Evolutionary conservation across 164 flowering plant species (phyloP).

Genomic region (Umbilicus rupestris): DNA sequence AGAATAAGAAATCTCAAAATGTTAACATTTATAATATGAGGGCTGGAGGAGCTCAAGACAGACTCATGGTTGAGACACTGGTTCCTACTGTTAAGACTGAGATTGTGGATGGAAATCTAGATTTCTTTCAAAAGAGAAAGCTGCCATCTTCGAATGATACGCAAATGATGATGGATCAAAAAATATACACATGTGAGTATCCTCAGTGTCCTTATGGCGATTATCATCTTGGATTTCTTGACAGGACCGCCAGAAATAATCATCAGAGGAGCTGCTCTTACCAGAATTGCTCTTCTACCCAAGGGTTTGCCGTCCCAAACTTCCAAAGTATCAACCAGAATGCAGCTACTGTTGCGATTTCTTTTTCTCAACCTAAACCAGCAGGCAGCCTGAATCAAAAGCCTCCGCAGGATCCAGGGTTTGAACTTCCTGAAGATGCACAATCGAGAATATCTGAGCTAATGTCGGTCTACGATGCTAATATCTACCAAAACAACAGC

Average conservation of each 20-base stretch:
- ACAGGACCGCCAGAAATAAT: slow-evolving; percentile 38
- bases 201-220: slow-evolving; percentile 36
- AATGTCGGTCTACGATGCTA: not conserved
- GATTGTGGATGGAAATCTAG: slow-evolving; percentile 18
- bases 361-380: not conserved
- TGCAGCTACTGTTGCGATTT: not conserved
- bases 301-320: slow-evolving; percentile 23
- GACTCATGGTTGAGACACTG: slow-evolving; percentile 16
- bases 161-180: slow-evolving; percentile 22
- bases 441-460: not conserved
- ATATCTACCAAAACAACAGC: not conserved
- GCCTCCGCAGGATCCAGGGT: not conserved
- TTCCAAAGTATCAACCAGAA: slow-evolving; percentile 29
- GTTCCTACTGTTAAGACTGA: slow-evolving; percentile 26
- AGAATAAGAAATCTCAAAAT: slow-evolving; percentile 29
- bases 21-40: slow-evolving; percentile 16
- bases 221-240: slow-evolving; percentile 30
- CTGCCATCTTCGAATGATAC: slow-evolving; percentile 15
- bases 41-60: slow-evolving; percentile 15
- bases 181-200: slow-evolving; percentile 36
- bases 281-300: slow-evolving; percentile 14
- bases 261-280: slow-evolving; percentile 38
- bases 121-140: slow-evolving; percentile 39
- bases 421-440: not conserved
- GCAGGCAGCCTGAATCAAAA: not conserved